phyloP scores from a whole-genome alignment of 2,329 filamentous ascomycete genomes.

The Exserohilum turcica region DNA sequence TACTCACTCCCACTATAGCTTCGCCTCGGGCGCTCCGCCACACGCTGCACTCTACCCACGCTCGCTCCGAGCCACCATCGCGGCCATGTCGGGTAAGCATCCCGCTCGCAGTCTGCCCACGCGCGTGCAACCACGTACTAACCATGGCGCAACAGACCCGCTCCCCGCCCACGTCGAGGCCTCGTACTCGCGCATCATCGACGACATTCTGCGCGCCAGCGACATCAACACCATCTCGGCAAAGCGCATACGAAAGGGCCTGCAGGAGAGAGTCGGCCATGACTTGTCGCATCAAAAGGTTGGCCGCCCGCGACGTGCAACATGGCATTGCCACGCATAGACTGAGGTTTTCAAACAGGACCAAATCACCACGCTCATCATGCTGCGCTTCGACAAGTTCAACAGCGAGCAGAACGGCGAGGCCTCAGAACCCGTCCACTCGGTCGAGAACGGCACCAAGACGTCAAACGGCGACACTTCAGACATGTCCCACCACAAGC shows the following conservation, averaged over 20 bases:
- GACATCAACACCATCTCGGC: conserved; percentile 69
- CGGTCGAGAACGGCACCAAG: conserved; percentile 42
- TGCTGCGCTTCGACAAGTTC: conserved; percentile 57
- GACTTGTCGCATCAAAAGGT: conserved; percentile 69
- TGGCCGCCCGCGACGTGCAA: conserved; percentile 11
- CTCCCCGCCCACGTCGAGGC: conserved; percentile 56
- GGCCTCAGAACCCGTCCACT: conserved; percentile 47
- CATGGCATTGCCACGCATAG: not conserved
- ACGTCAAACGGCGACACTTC: conserved; percentile 29
- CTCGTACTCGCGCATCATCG: conserved; percentile 64
- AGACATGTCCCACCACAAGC: conserved; percentile 47
- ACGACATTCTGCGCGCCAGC: conserved; percentile 63
- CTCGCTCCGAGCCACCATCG: conserved; percentile 6
- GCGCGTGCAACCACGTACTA: conserved; percentile 14
- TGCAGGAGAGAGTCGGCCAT: conserved; percentile 64
- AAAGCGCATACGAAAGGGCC: conserved; percentile 67
- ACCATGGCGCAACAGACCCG: conserved; percentile 26
- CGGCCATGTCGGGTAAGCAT: conserved; percentile 41
- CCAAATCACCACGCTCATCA: conserved; percentile 54
- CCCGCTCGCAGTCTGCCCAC: conserved; percentile 1
- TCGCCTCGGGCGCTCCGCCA: conserved; percentile 7
- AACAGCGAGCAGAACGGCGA: conserved; percentile 45
- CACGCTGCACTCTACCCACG: not conserved
- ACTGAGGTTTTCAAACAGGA: conserved; percentile 42
- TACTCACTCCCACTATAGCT: conserved; percentile 13